A percentile compares a stretch with the other conserved stretches of the same genome.
Evolutionary conservation across 2,329 filamentous ascomycete species (phyloP).

Genomic region (Spiromastix sp.): DNA sequence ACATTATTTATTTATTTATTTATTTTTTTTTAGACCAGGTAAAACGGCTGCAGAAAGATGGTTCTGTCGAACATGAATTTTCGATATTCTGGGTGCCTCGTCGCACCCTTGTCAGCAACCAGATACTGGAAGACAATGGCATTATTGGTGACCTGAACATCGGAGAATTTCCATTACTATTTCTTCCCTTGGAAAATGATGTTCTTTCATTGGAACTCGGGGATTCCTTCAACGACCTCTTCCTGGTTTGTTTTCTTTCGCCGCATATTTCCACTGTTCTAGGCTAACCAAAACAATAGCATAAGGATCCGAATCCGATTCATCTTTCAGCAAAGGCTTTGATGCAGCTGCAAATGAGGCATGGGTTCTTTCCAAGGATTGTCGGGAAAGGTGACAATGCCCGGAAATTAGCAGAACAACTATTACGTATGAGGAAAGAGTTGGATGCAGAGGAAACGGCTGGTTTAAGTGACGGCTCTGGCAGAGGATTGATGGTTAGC

Average conservation of each 20-base stretch:
- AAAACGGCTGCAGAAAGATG: slow-evolving; percentile 76
- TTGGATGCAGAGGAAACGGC: slow-evolving; percentile 66
- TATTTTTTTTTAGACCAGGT: slow-evolving; percentile 62
- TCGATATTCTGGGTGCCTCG: slow-evolving; percentile 94
- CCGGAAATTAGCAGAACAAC: slow-evolving; percentile 73
- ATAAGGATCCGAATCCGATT: slow-evolving; percentile 82
- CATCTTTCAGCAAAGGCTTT: slow-evolving; percentile 82
- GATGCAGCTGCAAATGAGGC: slow-evolving; percentile 85
- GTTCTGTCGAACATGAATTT: slow-evolving; percentile 86
- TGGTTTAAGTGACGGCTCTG: slow-evolving; percentile 44
- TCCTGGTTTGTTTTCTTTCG: slow-evolving; percentile 52
- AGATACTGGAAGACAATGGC: slow-evolving; percentile 83
- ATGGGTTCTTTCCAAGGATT: slow-evolving; percentile 89
- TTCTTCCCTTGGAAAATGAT: slow-evolving; percentile 86
- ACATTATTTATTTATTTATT: too few species aligned
- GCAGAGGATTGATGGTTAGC: slow-evolving; percentile 68
- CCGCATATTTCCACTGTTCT: too few species aligned
- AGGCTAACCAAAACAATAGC: too few species aligned
- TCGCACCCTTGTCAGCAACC: slow-evolving; percentile 81
- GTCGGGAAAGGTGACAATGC: slow-evolving; percentile 94
- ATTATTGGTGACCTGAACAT: slow-evolving; percentile 89
- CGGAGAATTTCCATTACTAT: slow-evolving; percentile 75
- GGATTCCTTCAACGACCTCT: slow-evolving; percentile 76
- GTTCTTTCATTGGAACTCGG: slow-evolving; percentile 84
- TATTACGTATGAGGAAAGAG: slow-evolving; percentile 87